phyloP scores from a whole-genome alignment of 2,329 filamentous ascomycete species.

The Diaporthe australafricana region DNA sequence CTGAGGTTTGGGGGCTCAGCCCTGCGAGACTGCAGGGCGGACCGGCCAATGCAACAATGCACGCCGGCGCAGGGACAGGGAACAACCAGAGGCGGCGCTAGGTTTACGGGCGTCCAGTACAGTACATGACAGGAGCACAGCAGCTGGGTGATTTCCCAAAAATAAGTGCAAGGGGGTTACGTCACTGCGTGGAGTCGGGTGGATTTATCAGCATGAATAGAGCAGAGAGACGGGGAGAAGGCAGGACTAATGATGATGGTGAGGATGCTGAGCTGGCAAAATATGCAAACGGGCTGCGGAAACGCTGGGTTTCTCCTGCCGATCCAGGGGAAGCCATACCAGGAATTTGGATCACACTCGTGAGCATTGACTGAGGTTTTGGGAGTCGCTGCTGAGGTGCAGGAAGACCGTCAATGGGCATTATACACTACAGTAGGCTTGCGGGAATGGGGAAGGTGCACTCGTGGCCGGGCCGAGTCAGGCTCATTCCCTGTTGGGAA shows the following conservation, averaged over 20 bases:
- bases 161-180: constrained; percentile 23
- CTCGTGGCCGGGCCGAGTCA: constrained; percentile 3
- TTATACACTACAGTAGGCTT: too few species aligned
- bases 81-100: neutral
- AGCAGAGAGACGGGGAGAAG: neutral
- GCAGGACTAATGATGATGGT: neutral
- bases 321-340: constrained; percentile 7
- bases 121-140: neutral
- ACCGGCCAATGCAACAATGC: neutral
- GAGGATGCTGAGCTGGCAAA: constrained; percentile 13
- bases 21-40: constrained; percentile 22
- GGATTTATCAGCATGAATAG: constrained; percentile 5
- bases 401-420: constrained; percentile 13
- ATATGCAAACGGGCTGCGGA: neutral
- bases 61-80: constrained; percentile 12
- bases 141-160: constrained; percentile 9
- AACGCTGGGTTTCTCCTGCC: neutral
- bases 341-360: neutral
- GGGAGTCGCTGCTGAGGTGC: neutral
- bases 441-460: constrained; percentile 1
- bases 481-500: constrained; percentile 7
- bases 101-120: neutral
- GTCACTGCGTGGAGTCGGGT: constrained; percentile 21
- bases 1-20: constrained; percentile 20
- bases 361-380: neutral